A percentile compares a stretch with the other conserved stretches of the same genome.
Evolutionary conservation across 495 filamentous ascomycete genomes (phyloP).

Genomic region (Neurospora sp.): DNA sequence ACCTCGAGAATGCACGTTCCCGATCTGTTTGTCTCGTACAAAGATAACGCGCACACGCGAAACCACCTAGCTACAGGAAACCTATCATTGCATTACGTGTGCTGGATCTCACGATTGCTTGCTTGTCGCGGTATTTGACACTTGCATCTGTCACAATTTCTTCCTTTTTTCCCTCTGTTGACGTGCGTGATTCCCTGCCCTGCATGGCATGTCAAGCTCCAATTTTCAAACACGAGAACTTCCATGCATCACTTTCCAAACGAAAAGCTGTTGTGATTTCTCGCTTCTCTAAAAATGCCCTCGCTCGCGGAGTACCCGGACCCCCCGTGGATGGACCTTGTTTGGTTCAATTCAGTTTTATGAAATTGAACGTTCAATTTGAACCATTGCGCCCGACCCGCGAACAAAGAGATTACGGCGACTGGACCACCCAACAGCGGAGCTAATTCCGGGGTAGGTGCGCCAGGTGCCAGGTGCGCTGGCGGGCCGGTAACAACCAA

Average conservation of each 20-base stretch:
- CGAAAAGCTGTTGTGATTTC: background rate
- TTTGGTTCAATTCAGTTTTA: background rate
- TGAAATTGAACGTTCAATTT: background rate
- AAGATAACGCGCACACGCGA: background rate
- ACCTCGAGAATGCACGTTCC: background rate
- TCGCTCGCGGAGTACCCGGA: too few relatives aligned
- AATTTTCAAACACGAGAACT: background rate
- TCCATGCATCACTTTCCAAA: background rate
- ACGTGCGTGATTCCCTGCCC: background rate
- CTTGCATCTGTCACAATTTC: background rate
- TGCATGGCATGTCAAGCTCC: background rate
- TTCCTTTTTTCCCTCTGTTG: background rate
- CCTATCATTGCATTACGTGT: background rate
- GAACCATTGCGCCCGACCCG: background rate
- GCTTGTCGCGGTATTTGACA: background rate
- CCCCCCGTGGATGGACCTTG: too few relatives aligned
- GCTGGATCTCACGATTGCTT: background rate
- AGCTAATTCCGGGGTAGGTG: background rate
- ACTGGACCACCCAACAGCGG: background rate
- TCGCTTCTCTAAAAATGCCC: background rate
- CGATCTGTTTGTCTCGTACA: background rate
- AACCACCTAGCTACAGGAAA: background rate
- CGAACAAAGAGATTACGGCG: background rate
- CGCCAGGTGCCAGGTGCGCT: background rate
- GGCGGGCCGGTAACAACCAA: background rate